Percentiles rank a stretch among this genome's conserved stretches.
Evolutionary conservation across 768 basidiomycete genomes (phyloP).

Genomic region (Agaricus subrufescens): DNA sequence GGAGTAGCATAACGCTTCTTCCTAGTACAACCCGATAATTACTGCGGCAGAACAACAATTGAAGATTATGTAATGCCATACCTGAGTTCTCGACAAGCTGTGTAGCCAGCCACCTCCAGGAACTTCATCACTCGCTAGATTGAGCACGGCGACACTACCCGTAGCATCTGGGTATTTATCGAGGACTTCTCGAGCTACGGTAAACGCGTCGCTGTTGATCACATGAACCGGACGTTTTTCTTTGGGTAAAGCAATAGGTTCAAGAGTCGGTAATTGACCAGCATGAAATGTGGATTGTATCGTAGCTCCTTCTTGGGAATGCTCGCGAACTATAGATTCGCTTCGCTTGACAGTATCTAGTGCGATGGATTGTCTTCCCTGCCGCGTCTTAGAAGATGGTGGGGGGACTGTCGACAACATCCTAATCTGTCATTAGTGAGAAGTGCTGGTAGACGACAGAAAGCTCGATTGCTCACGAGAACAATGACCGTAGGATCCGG

Average conservation of each 20-base stretch:
- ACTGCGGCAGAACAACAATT: not conserved
- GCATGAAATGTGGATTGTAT: slow-evolving; percentile 22
- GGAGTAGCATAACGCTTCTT: slow-evolving; percentile 45
- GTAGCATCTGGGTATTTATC: slow-evolving; percentile 18
- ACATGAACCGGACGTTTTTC: slow-evolving; percentile 15
- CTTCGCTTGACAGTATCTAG: slow-evolving; percentile 25
- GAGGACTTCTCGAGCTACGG: slow-evolving; percentile 27
- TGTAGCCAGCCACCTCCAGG: slow-evolving; percentile 29
- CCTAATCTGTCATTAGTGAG: not conserved
- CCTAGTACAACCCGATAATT: slow-evolving; percentile 18
- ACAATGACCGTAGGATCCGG: too few species aligned
- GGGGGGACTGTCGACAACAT: not conserved
- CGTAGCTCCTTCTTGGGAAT: slow-evolving; percentile 26
- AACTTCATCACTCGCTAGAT: slow-evolving; percentile 31
- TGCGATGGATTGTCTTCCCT: slow-evolving; percentile 14
- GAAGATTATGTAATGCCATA: slow-evolving; percentile 3
- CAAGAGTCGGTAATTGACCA: slow-evolving; percentile 22
- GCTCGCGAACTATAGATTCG: slow-evolving; percentile 18
- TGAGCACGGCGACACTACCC: slow-evolving; percentile 30
- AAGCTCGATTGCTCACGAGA: too few species aligned
- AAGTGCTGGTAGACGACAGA: too few species aligned
- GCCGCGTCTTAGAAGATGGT: not conserved
- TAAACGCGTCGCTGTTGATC: slow-evolving; percentile 33
- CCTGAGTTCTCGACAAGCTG: slow-evolving; percentile 27
- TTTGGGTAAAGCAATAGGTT: slow-evolving; percentile 8